These are phyloP conservation scores for Pholiota conissans DNA, from an alignment of 768 basidiomycete species.

Conservation along the genomic window DNA sequence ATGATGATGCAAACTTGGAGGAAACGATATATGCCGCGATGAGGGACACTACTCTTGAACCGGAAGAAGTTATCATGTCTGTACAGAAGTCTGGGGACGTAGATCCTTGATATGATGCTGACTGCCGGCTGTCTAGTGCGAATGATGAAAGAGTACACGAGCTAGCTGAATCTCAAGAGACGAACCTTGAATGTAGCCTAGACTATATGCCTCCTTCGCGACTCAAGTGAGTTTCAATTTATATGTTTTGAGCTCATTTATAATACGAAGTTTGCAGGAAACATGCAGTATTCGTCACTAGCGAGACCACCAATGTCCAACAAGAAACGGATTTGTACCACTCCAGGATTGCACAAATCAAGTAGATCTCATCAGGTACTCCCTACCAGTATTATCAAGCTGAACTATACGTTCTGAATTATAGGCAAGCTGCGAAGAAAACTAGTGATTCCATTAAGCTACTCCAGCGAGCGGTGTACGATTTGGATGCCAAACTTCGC, in stretches of 20 bases:
- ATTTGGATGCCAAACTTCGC: conserved; percentile 12
- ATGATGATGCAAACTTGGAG: neutral
- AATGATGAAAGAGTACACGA: neutral
- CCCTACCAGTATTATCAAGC: too few relatives aligned
- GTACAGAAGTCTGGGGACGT: neutral
- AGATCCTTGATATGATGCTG: neutral
- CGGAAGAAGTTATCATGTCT: conserved; percentile 18
- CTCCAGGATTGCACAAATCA: conserved; percentile 2
- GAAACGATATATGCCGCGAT: conserved; percentile 1
- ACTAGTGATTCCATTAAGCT: conserved; percentile 11
- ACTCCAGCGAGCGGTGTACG: conserved; percentile 14
- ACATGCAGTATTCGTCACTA: neutral
- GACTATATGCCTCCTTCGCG: conserved; percentile 6
- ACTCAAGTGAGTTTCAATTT: neutral
- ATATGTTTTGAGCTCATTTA: neutral
- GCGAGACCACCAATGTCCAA: conserved; percentile 2
- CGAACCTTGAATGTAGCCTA: neutral
- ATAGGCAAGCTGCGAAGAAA: conserved; percentile 17
- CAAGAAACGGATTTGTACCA: neutral
- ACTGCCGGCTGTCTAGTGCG: neutral
- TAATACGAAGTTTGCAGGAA: neutral
- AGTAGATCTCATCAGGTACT: too few relatives aligned
- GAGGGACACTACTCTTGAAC: conserved; percentile 15
- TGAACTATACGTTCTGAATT: too few relatives aligned
- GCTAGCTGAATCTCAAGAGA: neutral